A percentile compares a stretch with the other conserved stretches of the same genome.
Conservation (phyloP, 176 grass and related monocot genomes). For the Melocanna baccifera region DNA sequence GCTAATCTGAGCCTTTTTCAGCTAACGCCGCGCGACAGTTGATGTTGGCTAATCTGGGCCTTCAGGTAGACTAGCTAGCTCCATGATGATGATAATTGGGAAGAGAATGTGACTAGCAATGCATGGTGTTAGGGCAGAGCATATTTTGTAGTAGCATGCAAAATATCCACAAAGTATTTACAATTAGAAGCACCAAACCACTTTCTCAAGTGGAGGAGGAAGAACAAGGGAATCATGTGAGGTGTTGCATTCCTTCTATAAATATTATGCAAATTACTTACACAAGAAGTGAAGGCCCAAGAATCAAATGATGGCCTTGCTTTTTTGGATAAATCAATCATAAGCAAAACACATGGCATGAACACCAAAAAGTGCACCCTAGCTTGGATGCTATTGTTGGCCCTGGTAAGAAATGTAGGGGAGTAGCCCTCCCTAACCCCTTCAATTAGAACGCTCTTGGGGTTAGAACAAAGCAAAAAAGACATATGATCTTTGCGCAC, state of each 20-base stretch:
- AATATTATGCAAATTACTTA: conserved; percentile 30
- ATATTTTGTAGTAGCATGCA: conserved; percentile 39
- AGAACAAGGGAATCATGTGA: conserved; percentile 72
- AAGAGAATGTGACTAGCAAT: conserved; percentile 22
- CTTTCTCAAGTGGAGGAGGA: conserved; percentile 51
- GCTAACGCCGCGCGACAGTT: conserved; percentile 49
- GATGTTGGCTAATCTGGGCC: conserved; percentile 39
- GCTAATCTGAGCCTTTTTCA: conserved; percentile 31
- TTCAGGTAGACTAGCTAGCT: conserved; percentile 48
- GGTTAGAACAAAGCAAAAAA: conserved; percentile 39
- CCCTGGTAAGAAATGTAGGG: conserved; percentile 52
- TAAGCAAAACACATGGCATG: conserved; percentile 51
- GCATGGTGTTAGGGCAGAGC: conserved; percentile 6
- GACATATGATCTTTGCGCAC: conserved; percentile 35
- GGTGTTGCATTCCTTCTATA: conserved; percentile 48
- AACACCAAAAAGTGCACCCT: conserved; percentile 42
- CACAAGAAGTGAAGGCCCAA: conserved; percentile 37
- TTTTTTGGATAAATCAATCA: conserved; percentile 44
- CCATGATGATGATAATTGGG: conserved; percentile 39
- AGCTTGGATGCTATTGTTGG: conserved; percentile 64
- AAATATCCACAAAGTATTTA: conserved; percentile 32
- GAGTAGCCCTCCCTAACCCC: conserved; percentile 30
- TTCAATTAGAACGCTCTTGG: conserved; percentile 45
- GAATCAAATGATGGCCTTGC: conserved; percentile 43
- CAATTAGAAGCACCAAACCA: conserved; percentile 43